Evolutionary conservation across 345 rosid genomes (phyloP), one percentile per base, ranked within the genome.

Genomic region (Heritiera littoralis): DNA sequence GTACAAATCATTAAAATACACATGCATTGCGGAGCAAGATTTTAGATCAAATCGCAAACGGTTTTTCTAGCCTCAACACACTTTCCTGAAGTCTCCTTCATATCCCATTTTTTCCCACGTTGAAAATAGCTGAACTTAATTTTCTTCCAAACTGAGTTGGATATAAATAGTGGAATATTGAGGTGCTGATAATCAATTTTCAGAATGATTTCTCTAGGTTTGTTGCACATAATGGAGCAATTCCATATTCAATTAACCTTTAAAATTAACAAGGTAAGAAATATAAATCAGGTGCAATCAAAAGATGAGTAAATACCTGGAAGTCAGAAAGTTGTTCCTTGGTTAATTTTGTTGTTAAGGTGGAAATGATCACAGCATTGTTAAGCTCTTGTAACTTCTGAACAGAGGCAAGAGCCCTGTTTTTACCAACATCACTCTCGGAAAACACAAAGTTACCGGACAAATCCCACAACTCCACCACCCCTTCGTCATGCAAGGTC

Each of bases 331-430:
- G 97, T 56, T 87, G 85, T 79, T 97, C 97, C 81, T 89, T 91
- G 1, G 90, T 87, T 85, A 97, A 83, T 78, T 89, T 79, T 66
- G 88, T 77, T 38, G 97, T 92, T 82, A 91, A 88, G 72, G 95
- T 87, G 80, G 92, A 86, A 79, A 97, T 86, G 58, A 79, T 77
- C 80, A 94, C 98, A 3, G 95, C 91, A 82, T 94, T 97, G 86
- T 97, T 94, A 73, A 97, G 97, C 83, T 97, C 99, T 84, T 97
- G 98, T 79, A 94, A 83, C 88, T 94, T 97, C 86, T 88, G 98
- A 72, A 94, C 86, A 85, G 98, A 94, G 60, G 98, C 98, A 82
- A 93, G 88, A 2, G 98, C 99, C 84, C 98, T 90, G 83, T 93
- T 97, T 85, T 93, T 97, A 63, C 99, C 98, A 75, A 89, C 68